Conservation (phyloP, 495 filamentous ascomycete species). For the Penicillium desertorum region DNA sequence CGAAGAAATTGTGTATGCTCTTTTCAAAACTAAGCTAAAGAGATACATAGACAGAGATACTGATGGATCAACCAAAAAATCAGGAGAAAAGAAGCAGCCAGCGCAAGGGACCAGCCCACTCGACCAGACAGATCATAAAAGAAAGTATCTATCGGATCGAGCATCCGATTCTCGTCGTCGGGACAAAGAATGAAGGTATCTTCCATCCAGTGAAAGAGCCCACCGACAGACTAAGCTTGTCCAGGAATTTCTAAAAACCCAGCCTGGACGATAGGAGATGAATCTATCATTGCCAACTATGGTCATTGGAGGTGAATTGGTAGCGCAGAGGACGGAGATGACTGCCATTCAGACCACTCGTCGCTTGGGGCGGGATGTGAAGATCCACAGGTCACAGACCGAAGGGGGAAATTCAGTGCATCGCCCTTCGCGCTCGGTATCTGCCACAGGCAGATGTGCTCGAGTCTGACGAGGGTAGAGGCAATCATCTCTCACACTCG, state of each 20-base stretch:
- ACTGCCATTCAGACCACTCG: conserved; percentile 3
- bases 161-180: conserved; percentile 31
- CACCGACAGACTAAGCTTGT: conserved; percentile 37
- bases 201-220: conserved; percentile 30
- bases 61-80: conserved; percentile 21
- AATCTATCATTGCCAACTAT: conserved; percentile 39
- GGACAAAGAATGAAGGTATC: conserved; percentile 24
- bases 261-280: conserved; percentile 54
- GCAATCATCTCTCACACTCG: not conserved
- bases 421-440: conserved; percentile 17
- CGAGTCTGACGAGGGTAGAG: conserved; percentile 13
- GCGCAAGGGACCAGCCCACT: conserved; percentile 24
- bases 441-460: conserved; percentile 25
- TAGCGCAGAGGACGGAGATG: not conserved
- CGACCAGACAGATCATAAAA: conserved; percentile 19
- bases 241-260: conserved; percentile 37
- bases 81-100: conserved; percentile 29
- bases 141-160: conserved; percentile 12
- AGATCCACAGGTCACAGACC: conserved; percentile 28
- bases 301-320: conserved; percentile 7
- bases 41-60: conserved; percentile 28
- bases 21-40: conserved; percentile 20
- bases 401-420: not conserved
- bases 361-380: conserved; percentile 14
- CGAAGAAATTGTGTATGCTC: conserved; percentile 16